Base-by-base conservation (phyloP, 225 moss, liverwort and hornwort genomes). In the Marchantia paleacea region DNA sequence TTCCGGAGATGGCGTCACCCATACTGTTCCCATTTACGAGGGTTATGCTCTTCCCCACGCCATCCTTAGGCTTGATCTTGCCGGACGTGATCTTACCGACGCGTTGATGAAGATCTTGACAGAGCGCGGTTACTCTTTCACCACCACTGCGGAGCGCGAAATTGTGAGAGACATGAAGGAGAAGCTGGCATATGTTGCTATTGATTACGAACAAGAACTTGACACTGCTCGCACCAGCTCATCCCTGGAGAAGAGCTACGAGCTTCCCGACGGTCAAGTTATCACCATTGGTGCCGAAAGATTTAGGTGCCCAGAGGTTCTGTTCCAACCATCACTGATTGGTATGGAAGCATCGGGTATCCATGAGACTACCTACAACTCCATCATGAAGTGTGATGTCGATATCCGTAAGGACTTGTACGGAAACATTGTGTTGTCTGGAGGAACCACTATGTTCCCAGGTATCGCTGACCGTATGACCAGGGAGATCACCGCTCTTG, bases 381-480 rank as follows among this genome's bases (percentile, higher is more conserved):
- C 96, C n/a, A 96, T 96, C 82, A 94, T 96, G 96, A 96, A 96
- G 87, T 96, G 96, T 61, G 96, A 96, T 52, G 96, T 96, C 63
- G 96, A 96, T 81, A 96, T 96, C 58, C 90, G 96, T 66, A 96
- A 96, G 88, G 96, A 96, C 51, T 70, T 96, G 81, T 96, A 94
- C 60, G 96, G 96, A 53, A 96, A 96, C 82, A 94, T 96, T 22
- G 96, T 96, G 24, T 81, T 89, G 29, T 87, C 87, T 55, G 89
- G 89, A 75, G 89, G 89, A 81, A 67, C 89, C 12, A 89, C 89
- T 24, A 89, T 89, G 89, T 89, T 89, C 80, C 85, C 89, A 26
- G 89, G 89, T 75, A 89, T 89, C 75, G 80, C 83, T 16, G 89
- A 89, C 79, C 89, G 89, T 53, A 89, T 89, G 89, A 84, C 83